These are phyloP conservation scores for Xylaria sp. DNA, from an alignment of 2,329 filamentous ascomycete species.

Conservation along the genomic window DNA sequence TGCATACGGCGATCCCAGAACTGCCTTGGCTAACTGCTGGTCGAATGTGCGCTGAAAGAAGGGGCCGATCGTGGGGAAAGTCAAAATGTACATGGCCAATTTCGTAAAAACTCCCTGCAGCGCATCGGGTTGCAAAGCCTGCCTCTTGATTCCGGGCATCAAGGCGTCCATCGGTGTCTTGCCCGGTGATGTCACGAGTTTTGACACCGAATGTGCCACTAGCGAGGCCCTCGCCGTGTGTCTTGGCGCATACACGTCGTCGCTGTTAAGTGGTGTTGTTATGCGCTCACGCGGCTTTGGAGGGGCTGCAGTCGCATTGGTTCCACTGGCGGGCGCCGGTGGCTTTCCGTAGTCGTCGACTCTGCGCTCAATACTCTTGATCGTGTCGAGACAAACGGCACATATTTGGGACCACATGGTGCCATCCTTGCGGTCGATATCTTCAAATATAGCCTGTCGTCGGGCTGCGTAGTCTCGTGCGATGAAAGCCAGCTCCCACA, in stretches of 20 bases:
- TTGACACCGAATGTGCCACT: slow-evolving; percentile 39
- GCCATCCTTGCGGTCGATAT: slow-evolving; percentile 76
- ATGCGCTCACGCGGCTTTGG: slow-evolving; percentile 33
- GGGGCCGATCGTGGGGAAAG: slow-evolving; percentile 52
- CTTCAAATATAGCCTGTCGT: slow-evolving; percentile 75
- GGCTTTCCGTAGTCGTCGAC: slow-evolving; percentile 58
- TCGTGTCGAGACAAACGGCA: slow-evolving; percentile 60
- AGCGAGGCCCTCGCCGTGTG: slow-evolving; percentile 36
- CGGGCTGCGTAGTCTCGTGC: slow-evolving; percentile 68
- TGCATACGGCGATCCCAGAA: slow-evolving; percentile 70
- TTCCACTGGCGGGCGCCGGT: slow-evolving; percentile 32
- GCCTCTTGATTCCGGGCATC: slow-evolving; percentile 48
- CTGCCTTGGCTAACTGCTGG: slow-evolving; percentile 57
- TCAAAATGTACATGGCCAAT: slow-evolving; percentile 42
- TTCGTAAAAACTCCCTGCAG: slow-evolving; percentile 44
- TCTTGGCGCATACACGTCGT: slow-evolving; percentile 41
- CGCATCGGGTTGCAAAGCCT: slow-evolving; percentile 46
- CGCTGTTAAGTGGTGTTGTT: slow-evolving; percentile 40
- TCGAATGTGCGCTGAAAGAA: slow-evolving; percentile 67
- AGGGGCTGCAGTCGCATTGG: slow-evolving; percentile 18
- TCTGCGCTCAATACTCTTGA: slow-evolving; percentile 62
- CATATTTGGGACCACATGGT: slow-evolving; percentile 78
- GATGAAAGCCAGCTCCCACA: slow-evolving; percentile 85
- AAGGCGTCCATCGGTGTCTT: slow-evolving; percentile 44
- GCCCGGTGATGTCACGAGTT: slow-evolving; percentile 43